phyloP scores from a whole-genome alignment of 2,329 filamentous ascomycete genomes.

The Penicillium italicum region DNA sequence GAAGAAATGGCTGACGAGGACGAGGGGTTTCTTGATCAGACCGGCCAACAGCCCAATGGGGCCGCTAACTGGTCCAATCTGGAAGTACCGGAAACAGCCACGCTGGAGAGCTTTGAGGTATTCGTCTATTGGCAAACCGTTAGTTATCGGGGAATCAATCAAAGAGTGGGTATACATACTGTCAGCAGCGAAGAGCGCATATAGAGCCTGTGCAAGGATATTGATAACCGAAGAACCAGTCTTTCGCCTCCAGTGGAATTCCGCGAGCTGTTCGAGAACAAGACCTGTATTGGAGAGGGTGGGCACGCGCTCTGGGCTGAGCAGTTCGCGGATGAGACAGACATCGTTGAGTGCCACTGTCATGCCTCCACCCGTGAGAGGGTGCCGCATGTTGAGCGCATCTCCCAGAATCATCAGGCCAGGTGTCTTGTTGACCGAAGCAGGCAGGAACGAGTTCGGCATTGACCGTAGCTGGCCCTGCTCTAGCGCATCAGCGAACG shows the following conservation, averaged over 20 bases:
- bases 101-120: slow-evolving; percentile 76
- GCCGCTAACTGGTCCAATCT: slow-evolving; percentile 67
- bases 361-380: slow-evolving; percentile 95
- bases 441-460: slow-evolving; percentile 92
- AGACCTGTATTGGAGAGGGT: slow-evolving; percentile 63
- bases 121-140: slow-evolving; percentile 45
- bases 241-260: slow-evolving; percentile 88
- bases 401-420: slow-evolving; percentile 84
- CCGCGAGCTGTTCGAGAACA: slow-evolving; percentile 65
- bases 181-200: slow-evolving; percentile 84
- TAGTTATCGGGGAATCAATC: background rate
- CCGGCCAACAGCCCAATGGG: slow-evolving; percentile 80
- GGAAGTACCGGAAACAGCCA: slow-evolving; percentile 92
- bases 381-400: slow-evolving; percentile 99
- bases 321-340: slow-evolving; percentile 68
- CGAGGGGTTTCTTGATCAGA: slow-evolving; percentile 69
- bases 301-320: slow-evolving; percentile 66
- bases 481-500: slow-evolving; percentile 72
- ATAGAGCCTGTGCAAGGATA: slow-evolving; percentile 92
- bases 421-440: slow-evolving; percentile 65
- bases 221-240: slow-evolving; percentile 83
- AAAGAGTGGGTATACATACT: slow-evolving; percentile 36
- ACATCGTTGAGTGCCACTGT: slow-evolving; percentile 95
- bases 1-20: slow-evolving; percentile 92
- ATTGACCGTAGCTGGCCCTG: slow-evolving; percentile 79